Evolutionary conservation across 768 basidiomycete genomes (phyloP), one percentile per base, ranked within the genome.

Genomic region (Phlebiopsis flavidoalba): DNA sequence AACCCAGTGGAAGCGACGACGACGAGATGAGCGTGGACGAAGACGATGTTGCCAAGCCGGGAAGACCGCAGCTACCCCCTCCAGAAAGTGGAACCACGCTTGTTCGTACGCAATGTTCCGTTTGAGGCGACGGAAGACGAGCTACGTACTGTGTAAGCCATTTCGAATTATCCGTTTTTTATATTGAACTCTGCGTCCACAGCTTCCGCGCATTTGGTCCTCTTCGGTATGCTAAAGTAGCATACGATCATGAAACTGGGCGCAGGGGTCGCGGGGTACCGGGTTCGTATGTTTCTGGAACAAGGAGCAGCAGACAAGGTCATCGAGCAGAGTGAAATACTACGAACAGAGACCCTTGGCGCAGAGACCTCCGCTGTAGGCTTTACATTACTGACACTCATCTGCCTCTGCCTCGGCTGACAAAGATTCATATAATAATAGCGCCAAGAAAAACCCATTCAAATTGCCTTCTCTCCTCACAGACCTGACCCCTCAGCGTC

Each of bases 221-320:
- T 5, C 78, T 99, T 17, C 89, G 95, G 22, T 99, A 98, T 71
- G 95, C 91, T 4, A 86, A 93, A 21, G 91, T 98, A 55, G 90
- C 95, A 0, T 77, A 94, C 73, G 97, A 98, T 65, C 79, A 77
- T 7, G 84, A 79, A 1, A 93, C 88, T 1, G 92, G 88, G 17
- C 87, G n/a, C n/a, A n/a, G n/a, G n/a, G 95, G 50, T 94, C 96
- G 22, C 82, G 94, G 50, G 97, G 97, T 24, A 96, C 95, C 6
- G 97, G 95, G 3, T 99, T 99, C 70, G 94, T 88, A 1, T 98
- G 95, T 71, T 98, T 96, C 75, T 98, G 96, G 95, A 93, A 95
- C 60, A 85, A 82, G 62, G 90, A 86, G 64, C 90, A 95, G 95
- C 95, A 15, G 88, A 95, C 68, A 86, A 85, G 61, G 93, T 86